These are phyloP conservation scores for Haplographium delicatum DNA, from an alignment of 495 filamentous ascomycete species.

Conservation along the genomic window DNA sequence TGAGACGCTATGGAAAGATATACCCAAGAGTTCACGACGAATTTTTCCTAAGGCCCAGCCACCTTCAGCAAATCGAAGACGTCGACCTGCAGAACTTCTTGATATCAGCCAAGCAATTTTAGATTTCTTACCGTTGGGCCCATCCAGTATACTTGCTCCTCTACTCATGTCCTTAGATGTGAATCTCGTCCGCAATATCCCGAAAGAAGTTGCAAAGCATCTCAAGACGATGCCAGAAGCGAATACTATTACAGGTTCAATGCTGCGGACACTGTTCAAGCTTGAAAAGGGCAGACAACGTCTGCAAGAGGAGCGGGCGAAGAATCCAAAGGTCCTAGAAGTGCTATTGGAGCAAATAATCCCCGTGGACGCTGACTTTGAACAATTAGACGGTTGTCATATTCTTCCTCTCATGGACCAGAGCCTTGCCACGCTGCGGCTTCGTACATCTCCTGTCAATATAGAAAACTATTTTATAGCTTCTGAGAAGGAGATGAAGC, in stretches of 20 bases:
- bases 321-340: constrained; percentile 7
- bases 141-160: constrained; percentile 12
- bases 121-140: not conserved
- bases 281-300: constrained; percentile 5
- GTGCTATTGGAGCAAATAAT: constrained; percentile 18
- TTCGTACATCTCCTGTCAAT: not conserved
- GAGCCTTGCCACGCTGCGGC: constrained; percentile 24
- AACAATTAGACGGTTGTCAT: constrained; percentile 23
- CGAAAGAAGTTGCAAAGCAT: constrained; percentile 1
- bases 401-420: constrained; percentile 29
- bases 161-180: constrained; percentile 8
- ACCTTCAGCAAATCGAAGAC: not conserved
- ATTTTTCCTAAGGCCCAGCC: constrained; percentile 20
- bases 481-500: constrained; percentile 16
- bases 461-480: constrained; percentile 10
- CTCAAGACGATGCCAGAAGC: not conserved
- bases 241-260: not conserved
- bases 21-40: constrained; percentile 8
- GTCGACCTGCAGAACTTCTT: not conserved
- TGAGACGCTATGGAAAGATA: constrained; percentile 9
- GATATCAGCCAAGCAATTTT: constrained; percentile 13
- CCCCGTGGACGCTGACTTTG: not conserved
- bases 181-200: constrained; percentile 13
- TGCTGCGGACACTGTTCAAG: constrained; percentile 19
- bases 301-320: constrained; percentile 7